phyloP scores from a whole-genome alignment of 2,329 filamentous ascomycete species.

The Neonectria coccinea region DNA sequence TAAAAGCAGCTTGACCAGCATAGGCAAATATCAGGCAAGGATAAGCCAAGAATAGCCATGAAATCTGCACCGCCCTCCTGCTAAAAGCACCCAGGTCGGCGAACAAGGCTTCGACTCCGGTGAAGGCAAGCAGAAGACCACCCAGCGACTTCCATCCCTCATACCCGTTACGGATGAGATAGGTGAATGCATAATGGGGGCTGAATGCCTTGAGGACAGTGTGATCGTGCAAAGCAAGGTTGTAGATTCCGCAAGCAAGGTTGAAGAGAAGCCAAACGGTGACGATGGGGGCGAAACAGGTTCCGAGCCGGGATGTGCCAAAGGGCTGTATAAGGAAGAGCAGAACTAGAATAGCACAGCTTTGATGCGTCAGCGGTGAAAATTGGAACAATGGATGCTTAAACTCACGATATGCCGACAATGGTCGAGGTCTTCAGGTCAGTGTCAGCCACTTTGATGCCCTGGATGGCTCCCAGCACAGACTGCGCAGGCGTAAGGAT shows the following conservation, averaged over 20 bases:
- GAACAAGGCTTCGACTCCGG: constrained; percentile 81
- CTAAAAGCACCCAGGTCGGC: constrained; percentile 81
- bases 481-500: constrained; percentile 76
- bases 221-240: constrained; percentile 62
- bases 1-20: constrained; percentile 78
- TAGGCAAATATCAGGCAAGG: constrained; percentile 74
- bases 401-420: constrained; percentile 65
- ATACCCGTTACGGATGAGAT: constrained; percentile 67
- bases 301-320: constrained; percentile 69
- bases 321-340: constrained; percentile 74
- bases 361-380: not conserved
- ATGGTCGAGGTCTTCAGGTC: constrained; percentile 66
- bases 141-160: constrained; percentile 72
- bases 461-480: constrained; percentile 75
- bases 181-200: constrained; percentile 69
- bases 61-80: constrained; percentile 75
- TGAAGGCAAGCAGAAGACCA: constrained; percentile 78
- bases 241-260: constrained; percentile 71
- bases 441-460: constrained; percentile 66
- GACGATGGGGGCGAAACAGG: constrained; percentile 74
- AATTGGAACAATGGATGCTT: no score
- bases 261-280: constrained; percentile 75
- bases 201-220: constrained; percentile 66
- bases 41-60: constrained; percentile 75
- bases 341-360: constrained; percentile 66